Evolutionary conservation across 371 early-diverging fungal genomes (phyloP).

Genomic region (Basidiobolus meristosporus): DNA sequence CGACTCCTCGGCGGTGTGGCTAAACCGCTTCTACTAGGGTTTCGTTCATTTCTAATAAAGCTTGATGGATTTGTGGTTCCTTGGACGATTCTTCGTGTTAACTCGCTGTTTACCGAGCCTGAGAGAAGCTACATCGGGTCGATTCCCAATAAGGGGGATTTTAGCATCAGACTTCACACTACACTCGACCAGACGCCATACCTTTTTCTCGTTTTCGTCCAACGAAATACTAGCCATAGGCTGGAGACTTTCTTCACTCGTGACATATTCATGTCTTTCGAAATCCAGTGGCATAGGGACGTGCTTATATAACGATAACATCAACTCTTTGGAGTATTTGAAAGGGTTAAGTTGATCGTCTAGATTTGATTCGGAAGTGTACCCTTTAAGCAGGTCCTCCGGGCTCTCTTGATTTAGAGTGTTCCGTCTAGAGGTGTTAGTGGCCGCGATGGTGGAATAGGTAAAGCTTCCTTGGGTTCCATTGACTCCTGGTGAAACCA

Average conservation of each 20-base stretch:
- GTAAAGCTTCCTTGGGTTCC: too few species aligned
- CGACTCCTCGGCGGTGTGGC: slow-evolving; percentile 1
- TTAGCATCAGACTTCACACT: slow-evolving; percentile 2
- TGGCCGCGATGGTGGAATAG: too few species aligned
- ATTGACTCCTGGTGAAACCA: too few species aligned
- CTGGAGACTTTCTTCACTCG: slow-evolving; percentile 27
- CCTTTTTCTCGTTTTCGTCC: slow-evolving; percentile 45
- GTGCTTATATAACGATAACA: slow-evolving; percentile 44
- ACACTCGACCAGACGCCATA: slow-evolving; percentile 18
- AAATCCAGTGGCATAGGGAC: slow-evolving; percentile 37
- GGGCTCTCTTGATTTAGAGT: too few species aligned
- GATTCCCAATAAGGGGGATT: too few species aligned
- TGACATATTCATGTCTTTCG: slow-evolving; percentile 49
- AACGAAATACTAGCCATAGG: slow-evolving; percentile 40
- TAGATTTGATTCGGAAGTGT: too few species aligned
- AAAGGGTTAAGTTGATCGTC: too few species aligned
- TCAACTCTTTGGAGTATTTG: slow-evolving; percentile 55
- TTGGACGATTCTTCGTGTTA: slow-evolving; percentile 14
- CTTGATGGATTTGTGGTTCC: too few species aligned
- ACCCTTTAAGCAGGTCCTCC: too few species aligned
- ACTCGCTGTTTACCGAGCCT: slow-evolving; percentile 29
- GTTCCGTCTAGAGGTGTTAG: too few species aligned
- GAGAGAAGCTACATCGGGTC: too few species aligned
- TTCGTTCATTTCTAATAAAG: slow-evolving; percentile 3
- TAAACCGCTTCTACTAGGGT: not conserved